Evolutionary conservation across 2,329 filamentous ascomycete genomes (phyloP).

Genomic region (Calonectria crousiana): DNA sequence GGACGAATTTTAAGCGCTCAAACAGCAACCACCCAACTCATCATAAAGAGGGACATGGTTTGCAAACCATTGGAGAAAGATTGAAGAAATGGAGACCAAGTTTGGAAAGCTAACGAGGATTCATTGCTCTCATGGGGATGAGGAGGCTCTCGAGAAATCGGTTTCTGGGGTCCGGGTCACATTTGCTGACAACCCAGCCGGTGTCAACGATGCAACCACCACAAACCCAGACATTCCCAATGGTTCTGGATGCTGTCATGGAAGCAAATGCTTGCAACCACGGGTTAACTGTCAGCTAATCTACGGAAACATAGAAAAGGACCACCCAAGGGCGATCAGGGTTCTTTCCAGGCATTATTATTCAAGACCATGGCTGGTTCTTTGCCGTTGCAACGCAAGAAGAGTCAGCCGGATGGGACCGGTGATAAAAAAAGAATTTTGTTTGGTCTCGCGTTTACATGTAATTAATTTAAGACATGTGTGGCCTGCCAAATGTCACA

Average conservation of each 20-base stretch:
- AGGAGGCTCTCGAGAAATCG: not conserved
- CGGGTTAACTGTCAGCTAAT: no score
- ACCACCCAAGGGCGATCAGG: not conserved
- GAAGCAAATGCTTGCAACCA: no score
- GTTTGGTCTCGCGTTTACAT: not conserved
- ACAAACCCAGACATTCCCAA: no score
- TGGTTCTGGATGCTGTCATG: no score
- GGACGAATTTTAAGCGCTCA: not conserved
- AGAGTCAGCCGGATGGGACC: no score
- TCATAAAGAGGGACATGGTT: not conserved
- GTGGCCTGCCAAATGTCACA: not conserved
- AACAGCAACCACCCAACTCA: not conserved
- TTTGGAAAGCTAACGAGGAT: not conserved
- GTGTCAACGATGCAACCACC: no score
- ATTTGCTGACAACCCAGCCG: no score
- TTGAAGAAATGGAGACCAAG: not conserved
- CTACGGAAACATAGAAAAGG: not conserved
- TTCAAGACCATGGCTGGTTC: not conserved
- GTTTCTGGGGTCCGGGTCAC: not conserved
- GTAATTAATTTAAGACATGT: not conserved
- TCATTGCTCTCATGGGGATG: not conserved
- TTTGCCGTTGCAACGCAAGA: not conserved
- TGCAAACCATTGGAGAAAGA: not conserved
- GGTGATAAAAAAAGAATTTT: not conserved
- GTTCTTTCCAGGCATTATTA: not conserved